phyloP scores from a whole-genome alignment of 1,139 yeast species.

The Lipomyces yarrowii region DNA sequence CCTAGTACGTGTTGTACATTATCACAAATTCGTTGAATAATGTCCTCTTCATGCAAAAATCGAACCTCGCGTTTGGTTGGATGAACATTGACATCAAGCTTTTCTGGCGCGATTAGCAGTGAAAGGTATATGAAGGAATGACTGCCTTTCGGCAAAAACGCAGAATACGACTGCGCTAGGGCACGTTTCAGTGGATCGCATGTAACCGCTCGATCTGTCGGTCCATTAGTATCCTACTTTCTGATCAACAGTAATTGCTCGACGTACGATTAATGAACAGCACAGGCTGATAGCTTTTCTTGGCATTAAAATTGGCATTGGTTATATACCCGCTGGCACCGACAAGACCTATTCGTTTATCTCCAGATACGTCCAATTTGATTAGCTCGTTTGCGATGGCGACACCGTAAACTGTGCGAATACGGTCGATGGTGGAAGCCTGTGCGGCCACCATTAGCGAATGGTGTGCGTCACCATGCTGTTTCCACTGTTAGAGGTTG shows the following conservation, averaged over 20 bases:
- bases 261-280: constrained; percentile 69
- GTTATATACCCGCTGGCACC: constrained; percentile 64
- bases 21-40: constrained; percentile 61
- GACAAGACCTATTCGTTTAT: constrained; percentile 30
- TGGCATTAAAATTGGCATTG: constrained; percentile 70
- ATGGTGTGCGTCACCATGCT: constrained; percentile 49
- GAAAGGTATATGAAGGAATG: constrained; percentile 78
- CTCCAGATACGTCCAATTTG: constrained; percentile 39
- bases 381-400: constrained; percentile 67
- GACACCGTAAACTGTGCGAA: constrained; percentile 73
- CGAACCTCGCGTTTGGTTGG: constrained; percentile 95
- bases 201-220: constrained; percentile 62
- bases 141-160: constrained; percentile 77
- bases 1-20: constrained; percentile 56
- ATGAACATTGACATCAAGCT: constrained; percentile 90
- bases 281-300: constrained; percentile 66
- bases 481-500: not conserved
- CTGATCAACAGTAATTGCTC: not conserved
- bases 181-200: constrained; percentile 82
- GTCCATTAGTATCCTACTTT: not conserved
- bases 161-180: constrained; percentile 61
- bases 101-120: constrained; percentile 62
- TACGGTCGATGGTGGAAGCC: constrained; percentile 59
- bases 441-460: constrained; percentile 46
- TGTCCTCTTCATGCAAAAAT: constrained; percentile 83